These are phyloP conservation scores for Annona squamosa DNA, from an alignment of 164 flowering plant genomes.

Conservation along the genomic window DNA sequence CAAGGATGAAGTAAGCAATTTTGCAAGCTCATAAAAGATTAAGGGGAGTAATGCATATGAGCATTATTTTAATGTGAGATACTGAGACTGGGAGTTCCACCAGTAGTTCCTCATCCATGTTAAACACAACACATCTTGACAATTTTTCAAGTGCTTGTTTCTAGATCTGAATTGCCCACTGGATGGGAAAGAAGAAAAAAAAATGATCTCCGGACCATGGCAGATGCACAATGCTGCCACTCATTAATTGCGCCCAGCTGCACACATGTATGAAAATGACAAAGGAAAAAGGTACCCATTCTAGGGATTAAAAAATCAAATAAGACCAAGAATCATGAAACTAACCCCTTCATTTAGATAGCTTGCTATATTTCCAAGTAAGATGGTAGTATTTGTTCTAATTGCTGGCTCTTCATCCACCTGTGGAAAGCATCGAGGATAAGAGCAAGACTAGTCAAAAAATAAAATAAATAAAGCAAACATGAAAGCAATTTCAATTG, in stretches of 20 bases:
- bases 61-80: background rate
- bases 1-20: too few relatives aligned
- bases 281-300: background rate
- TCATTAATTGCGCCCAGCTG: background rate
- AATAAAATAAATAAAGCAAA: constrained; percentile 1
- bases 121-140: background rate
- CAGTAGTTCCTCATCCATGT: background rate
- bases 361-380: constrained; percentile 94
- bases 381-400: constrained; percentile 93
- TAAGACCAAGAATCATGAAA: constrained; percentile 1
- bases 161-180: background rate
- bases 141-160: too few relatives aligned
- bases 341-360: constrained; percentile 94
- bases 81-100: background rate
- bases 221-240: background rate
- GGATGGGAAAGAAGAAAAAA: background rate
- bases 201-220: background rate
- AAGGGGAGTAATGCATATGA: background rate
- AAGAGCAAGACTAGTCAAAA: too few relatives aligned
- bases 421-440: constrained; percentile 31
- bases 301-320: background rate
- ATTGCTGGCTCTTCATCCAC: constrained; percentile 99
- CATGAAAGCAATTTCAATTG: background rate
- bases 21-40: background rate
- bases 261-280: background rate